Base-by-base conservation (phyloP, 352 stramenopile genomes). In the Globisporangium iwayamae region DNA sequence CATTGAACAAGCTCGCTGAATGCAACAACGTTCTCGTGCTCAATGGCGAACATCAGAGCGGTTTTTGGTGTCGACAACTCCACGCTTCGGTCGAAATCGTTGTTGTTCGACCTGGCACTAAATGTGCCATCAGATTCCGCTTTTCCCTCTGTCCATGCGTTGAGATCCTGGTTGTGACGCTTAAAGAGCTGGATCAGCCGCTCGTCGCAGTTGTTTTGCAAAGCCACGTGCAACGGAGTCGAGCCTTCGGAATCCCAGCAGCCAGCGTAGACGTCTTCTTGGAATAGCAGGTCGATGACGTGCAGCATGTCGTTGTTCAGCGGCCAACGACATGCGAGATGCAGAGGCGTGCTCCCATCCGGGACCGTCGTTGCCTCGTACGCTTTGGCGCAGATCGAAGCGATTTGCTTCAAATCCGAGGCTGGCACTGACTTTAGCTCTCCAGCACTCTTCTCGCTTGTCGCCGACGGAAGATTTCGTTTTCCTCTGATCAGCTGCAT, bases 71-170 rank as follows among this genome's bases (percentile, higher is more conserved):
- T 52, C 34, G 73, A 34, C 58, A 63, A 18, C 36, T 61, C 48
- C 65, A 51, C 18, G 60, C 25, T 43, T 10, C 18, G 6, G 25
- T 43, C 54, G 7, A 54, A 16, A 4, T 50, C 39, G 25, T 18
- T 60, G 9, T 52, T 18, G 48, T 30, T 38, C 11, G 28, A 62
- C 11, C 47, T 25, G 25, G 53, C 8, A n/a, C 50, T 63, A 22
- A 28, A 52, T 25, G 20, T 32, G 13, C 18, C 45, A 9, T 20
- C 50, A 3, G 34, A 25, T 22, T 22, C 38, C 34, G 39, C n/a
- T 32, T 67, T n/a, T 16, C 72, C 74, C 74, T 93, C 84, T 6
- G 79, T 88, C 73, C 78, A 87, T 0, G 78, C 56, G 56, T 91
- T 90, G 16, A 90, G 25, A 62, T 91, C 82, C 62, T 81, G 72